Evolutionary conservation across 2,329 filamentous ascomycete species (phyloP).

Genomic region (Penicillium sp.): DNA sequence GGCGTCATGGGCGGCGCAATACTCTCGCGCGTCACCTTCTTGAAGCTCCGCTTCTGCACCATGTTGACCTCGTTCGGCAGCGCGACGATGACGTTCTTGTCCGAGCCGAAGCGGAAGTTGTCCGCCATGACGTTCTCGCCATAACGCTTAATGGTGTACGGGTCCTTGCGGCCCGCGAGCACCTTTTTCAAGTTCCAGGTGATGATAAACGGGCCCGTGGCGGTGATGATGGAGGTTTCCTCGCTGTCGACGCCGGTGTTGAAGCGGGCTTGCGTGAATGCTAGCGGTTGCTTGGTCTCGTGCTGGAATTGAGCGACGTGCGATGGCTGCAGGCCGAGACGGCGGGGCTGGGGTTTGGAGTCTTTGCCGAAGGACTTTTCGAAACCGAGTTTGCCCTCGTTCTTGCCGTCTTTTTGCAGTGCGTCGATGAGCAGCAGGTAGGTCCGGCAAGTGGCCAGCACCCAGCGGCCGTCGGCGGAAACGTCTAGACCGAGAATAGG

Average conservation of each 20-base stretch:
- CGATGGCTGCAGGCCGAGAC: conserved; percentile 80
- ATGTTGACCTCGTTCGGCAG: conserved; percentile 97
- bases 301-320: conserved; percentile 97
- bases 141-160: conserved; percentile 96
- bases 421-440: conserved; percentile 93
- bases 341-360: conserved; percentile 85
- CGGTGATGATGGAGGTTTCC: conserved; percentile 94
- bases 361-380: conserved; percentile 91
- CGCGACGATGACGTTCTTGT: conserved; percentile 97
- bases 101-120: conserved; percentile 94
- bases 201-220: conserved; percentile 92
- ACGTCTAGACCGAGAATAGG: conserved; percentile 93
- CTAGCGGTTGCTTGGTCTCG: conserved; percentile 80
- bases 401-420: conserved; percentile 87
- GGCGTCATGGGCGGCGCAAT: conserved; percentile 64
- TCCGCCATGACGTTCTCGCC: conserved; percentile 94
- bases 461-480: conserved; percentile 91
- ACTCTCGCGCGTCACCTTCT: conserved; percentile 86
- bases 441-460: conserved; percentile 88
- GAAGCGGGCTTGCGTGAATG: conserved; percentile 89
- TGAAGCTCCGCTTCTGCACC: conserved; percentile 81
- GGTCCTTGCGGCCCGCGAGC: conserved; percentile 71
- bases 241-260: conserved; percentile 77
- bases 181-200: conserved; percentile 96
- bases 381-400: conserved; percentile 96